Percentiles rank a stretch among this genome's conserved stretches.
phyloP scores from a whole-genome alignment of 495 filamentous ascomycete genomes.

The Apiosordaria backusii region DNA sequence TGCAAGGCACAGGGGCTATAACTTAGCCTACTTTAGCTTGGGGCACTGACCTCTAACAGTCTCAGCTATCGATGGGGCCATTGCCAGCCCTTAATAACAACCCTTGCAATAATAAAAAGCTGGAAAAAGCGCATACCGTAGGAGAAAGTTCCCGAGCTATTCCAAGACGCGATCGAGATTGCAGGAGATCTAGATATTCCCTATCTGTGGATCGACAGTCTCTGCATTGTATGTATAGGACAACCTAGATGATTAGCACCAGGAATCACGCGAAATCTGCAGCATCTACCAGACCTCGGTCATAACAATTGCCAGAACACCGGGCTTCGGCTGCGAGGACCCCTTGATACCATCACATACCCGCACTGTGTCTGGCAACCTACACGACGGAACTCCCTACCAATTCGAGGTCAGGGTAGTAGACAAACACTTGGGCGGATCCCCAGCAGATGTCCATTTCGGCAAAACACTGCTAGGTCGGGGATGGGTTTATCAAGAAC shows the following conservation, averaged over 20 bases:
- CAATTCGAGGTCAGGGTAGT: neutral
- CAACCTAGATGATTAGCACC: neutral
- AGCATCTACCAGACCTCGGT: neutral
- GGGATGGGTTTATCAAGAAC: neutral
- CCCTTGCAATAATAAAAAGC: neutral
- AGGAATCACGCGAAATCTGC: neutral
- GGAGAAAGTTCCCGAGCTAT: neutral
- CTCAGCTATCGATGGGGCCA: neutral
- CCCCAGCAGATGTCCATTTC: neutral
- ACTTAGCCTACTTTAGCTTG: no score
- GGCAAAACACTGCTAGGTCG: neutral
- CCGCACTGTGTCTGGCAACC: neutral
- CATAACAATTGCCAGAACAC: neutral
- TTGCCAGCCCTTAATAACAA: neutral
- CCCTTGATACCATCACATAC: neutral
- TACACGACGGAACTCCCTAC: neutral
- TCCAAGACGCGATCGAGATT: neutral
- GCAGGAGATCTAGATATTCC: neutral
- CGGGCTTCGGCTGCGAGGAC: neutral
- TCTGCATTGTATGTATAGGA: neutral
- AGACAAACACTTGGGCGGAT: neutral
- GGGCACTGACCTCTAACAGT: neutral
- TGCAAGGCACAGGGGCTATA: no score
- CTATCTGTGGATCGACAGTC: constrained; percentile 3
- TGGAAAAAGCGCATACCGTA: neutral